Percentiles rank a stretch among this genome's conserved stretches.
Conservation (phyloP, 164 flowering plant genomes). For the Vitis riparia region DNA sequence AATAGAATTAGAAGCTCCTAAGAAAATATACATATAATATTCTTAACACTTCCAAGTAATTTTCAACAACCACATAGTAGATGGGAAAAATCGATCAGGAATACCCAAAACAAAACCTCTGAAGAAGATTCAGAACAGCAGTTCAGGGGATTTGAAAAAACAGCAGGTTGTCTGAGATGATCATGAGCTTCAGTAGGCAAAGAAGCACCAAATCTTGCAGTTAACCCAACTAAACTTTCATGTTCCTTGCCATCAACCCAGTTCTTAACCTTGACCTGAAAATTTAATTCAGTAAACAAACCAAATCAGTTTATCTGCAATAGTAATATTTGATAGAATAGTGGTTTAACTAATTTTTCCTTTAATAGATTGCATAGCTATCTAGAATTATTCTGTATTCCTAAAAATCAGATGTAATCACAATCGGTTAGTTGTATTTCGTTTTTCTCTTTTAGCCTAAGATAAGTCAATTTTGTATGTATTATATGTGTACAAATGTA, state of each 20-base stretch:
- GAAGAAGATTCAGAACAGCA: slow-evolving; percentile 54
- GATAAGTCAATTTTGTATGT: no score
- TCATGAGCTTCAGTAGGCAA: slow-evolving; percentile 50
- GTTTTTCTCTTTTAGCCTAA: no score
- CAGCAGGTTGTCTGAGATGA: slow-evolving; percentile 41
- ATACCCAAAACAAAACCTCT: slow-evolving; percentile 40
- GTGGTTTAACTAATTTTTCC: no score
- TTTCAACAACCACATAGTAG: background rate
- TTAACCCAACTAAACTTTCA: slow-evolving; percentile 49
- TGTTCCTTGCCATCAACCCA: slow-evolving; percentile 67
- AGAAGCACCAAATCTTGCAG: slow-evolving; percentile 70
- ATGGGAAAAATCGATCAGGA: background rate
- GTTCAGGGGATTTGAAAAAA: slow-evolving; percentile 51
- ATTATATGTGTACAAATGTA: no score
- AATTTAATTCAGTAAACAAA: background rate
- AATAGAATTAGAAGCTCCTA: no score
- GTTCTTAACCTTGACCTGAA: slow-evolving; percentile 73
- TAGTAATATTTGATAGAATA: no score
- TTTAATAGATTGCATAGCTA: no score
- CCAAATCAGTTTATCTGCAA: background rate
- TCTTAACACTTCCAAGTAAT: background rate
- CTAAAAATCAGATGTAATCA: no score
- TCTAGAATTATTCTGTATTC: no score
- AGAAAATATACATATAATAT: no score
- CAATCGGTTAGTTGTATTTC: no score